Percentiles rank a stretch among this genome's conserved stretches.
Evolutionary conservation across 2,329 filamentous ascomycete genomes (phyloP).

Genomic region (Zasmidium cellare): DNA sequence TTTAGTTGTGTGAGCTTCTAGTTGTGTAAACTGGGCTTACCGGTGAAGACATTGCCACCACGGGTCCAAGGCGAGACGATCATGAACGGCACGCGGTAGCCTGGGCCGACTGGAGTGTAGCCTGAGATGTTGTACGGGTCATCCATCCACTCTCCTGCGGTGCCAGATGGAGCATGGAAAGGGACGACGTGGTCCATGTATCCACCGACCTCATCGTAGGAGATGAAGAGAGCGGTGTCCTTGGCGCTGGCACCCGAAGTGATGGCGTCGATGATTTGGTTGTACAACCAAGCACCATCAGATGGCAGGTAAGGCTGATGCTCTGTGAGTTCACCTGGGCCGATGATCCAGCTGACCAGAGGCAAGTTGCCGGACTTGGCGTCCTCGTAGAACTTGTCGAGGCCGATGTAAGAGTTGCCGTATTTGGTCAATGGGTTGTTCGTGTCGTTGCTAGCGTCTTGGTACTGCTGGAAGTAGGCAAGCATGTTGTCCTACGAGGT

Average conservation of each 20-base stretch:
- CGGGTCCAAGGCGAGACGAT: slow-evolving; percentile 59
- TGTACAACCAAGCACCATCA: slow-evolving; percentile 56
- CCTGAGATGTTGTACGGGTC: slow-evolving; percentile 45
- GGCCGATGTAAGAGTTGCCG: slow-evolving; percentile 44
- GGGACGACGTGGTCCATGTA: slow-evolving; percentile 57
- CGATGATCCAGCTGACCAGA: slow-evolving; percentile 52
- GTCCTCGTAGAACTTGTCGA: slow-evolving; percentile 50
- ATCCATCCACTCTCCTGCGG: slow-evolving; percentile 55
- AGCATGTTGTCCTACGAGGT: slow-evolving; percentile 53
- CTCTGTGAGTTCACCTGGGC: slow-evolving; percentile 52
- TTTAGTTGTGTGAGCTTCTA: no score
- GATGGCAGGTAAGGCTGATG: slow-evolving; percentile 53
- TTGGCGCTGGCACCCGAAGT: slow-evolving; percentile 40
- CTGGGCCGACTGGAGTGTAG: slow-evolving; percentile 45
- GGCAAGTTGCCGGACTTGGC: slow-evolving; percentile 54
- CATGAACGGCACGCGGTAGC: slow-evolving; percentile 55
- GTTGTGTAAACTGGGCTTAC: no score
- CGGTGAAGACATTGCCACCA: slow-evolving; percentile 55
- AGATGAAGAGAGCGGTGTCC: neutral
- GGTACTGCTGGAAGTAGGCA: slow-evolving; percentile 55
- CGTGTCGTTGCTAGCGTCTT: slow-evolving; percentile 38
- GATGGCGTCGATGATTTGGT: slow-evolving; percentile 53
- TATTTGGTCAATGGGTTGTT: slow-evolving; percentile 36
- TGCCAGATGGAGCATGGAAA: slow-evolving; percentile 50
- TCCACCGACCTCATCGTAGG: slow-evolving; percentile 54